Conservation (phyloP, 2,329 filamentous ascomycete genomes). For the Talaromyces sp. region DNA sequence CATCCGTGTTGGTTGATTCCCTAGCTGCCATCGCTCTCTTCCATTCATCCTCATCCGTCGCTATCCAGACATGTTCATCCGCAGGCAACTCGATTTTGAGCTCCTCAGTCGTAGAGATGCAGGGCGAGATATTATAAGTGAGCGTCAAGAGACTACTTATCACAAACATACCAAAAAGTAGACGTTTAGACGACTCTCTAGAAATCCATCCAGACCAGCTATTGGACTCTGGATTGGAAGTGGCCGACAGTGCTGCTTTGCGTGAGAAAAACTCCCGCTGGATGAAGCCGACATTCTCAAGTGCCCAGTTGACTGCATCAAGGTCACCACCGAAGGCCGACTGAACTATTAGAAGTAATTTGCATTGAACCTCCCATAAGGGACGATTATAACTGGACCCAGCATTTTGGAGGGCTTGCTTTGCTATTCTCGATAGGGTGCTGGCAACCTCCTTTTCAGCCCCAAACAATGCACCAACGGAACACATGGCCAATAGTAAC, state of each 20-base stretch:
- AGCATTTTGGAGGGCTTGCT: constrained; percentile 11
- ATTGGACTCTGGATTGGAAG: constrained; percentile 6
- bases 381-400: constrained; percentile 11
- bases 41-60: constrained; percentile 28
- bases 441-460: constrained; percentile 29
- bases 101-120: constrained; percentile 32
- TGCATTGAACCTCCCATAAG: constrained; percentile 32
- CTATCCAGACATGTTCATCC: constrained; percentile 32
- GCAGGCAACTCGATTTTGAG: constrained; percentile 33
- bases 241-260: constrained; percentile 7
- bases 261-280: constrained; percentile 17
- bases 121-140: constrained; percentile 31
- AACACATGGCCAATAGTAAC: constrained; percentile 34
- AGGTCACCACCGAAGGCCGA: constrained; percentile 29
- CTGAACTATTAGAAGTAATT: constrained; percentile 27
- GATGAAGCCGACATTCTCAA: constrained; percentile 21
- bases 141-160: constrained; percentile 32
- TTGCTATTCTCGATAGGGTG: constrained; percentile 17
- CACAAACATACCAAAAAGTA: constrained; percentile 32
- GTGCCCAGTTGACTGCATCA: constrained; percentile 22
- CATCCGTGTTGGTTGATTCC: constrained; percentile 16
- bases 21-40: constrained; percentile 16
- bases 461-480: constrained; percentile 34
- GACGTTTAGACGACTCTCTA: constrained; percentile 30
- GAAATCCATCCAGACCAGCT: constrained; percentile 30